Conservation (phyloP, 2,329 filamentous ascomycete species). For the Paraconiothyrium brasiliense region DNA sequence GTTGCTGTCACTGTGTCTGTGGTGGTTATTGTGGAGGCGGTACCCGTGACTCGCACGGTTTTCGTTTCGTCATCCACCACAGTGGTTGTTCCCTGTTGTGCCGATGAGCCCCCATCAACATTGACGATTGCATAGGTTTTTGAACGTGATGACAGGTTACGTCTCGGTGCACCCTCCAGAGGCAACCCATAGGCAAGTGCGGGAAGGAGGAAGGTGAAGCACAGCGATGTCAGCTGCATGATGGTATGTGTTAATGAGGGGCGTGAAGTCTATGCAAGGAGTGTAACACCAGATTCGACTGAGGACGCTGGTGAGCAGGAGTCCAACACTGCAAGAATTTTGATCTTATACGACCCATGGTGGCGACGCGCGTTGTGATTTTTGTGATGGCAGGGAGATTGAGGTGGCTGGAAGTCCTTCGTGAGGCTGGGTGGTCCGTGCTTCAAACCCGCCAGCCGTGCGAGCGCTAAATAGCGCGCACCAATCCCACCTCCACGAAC, state of each 20-base stretch:
- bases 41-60: slow-evolving; percentile 37
- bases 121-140: slow-evolving; percentile 53
- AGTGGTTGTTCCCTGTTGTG: slow-evolving; percentile 32
- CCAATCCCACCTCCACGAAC: neutral
- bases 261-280: slow-evolving; percentile 20
- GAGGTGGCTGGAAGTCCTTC: slow-evolving; percentile 35
- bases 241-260: slow-evolving; percentile 26
- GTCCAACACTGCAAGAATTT: slow-evolving; percentile 23
- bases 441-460: neutral
- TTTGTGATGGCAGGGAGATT: slow-evolving; percentile 42
- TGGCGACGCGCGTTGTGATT: slow-evolving; percentile 25
- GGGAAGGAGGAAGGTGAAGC: slow-evolving; percentile 35
- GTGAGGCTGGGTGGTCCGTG: slow-evolving; percentile 33
- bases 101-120: slow-evolving; percentile 48
- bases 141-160: slow-evolving; percentile 31
- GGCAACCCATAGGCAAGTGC: slow-evolving; percentile 36
- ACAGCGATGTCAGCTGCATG: slow-evolving; percentile 39
- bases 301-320: slow-evolving; percentile 18
- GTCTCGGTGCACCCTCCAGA: slow-evolving; percentile 30
- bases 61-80: slow-evolving; percentile 33
- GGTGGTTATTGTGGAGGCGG: slow-evolving; percentile 21
- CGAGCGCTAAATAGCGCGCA: slow-evolving; percentile 9
- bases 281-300: slow-evolving; percentile 22
- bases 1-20: slow-evolving; percentile 38
- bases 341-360: slow-evolving; percentile 31